A percentile compares a stretch with the other conserved stretches of the same genome.
phyloP scores from a whole-genome alignment of 805 yeast genomes.

The Grigorovia jiainica region DNA sequence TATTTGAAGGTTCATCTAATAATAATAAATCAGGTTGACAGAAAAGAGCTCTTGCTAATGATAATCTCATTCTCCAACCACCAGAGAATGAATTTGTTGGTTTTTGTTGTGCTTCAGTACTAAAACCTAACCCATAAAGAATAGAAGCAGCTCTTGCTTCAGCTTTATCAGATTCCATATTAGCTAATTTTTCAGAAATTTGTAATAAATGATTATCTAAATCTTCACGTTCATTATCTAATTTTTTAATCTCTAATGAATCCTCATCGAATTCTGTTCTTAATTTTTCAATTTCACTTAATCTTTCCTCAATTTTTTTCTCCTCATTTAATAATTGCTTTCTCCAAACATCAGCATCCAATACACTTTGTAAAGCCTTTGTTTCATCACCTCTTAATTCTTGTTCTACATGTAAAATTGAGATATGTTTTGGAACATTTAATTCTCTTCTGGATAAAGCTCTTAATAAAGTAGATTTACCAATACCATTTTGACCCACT shows the following conservation, averaged over 20 bases:
- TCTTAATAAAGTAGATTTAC: constrained; percentile 87
- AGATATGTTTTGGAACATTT: constrained; percentile 88
- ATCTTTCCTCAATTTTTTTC: constrained; percentile 57
- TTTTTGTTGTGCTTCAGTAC: constrained; percentile 69
- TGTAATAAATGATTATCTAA: constrained; percentile 69
- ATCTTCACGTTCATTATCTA: constrained; percentile 87
- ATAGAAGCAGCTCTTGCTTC: constrained; percentile 95
- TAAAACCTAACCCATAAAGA: constrained; percentile 86
- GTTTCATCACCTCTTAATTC: constrained; percentile 92
- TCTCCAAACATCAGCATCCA: constrained; percentile 99
- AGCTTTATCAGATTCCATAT: constrained; percentile 96
- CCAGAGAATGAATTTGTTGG: constrained; percentile 93
- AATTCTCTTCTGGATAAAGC: constrained; percentile 92
- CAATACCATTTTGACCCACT: constrained; percentile 99
- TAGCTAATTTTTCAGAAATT: constrained; percentile 70
- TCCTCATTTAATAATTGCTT: constrained; percentile 79
- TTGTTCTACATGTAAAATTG: constrained; percentile 95
- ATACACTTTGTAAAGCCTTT: constrained; percentile 84
- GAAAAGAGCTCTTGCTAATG: constrained; percentile 95
- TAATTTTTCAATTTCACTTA: constrained; percentile 63
- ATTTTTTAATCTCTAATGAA: constrained; percentile 59
- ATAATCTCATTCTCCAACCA: constrained; percentile 99
- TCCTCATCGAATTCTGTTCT: constrained; percentile 67
- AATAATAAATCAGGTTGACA: constrained; percentile 90
- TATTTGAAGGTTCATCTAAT: constrained; percentile 98